Evolutionary conservation across 148 eudicot genomes (phyloP), one percentile per base, ranked within the genome.

Genomic region (Camellia lanceoleosa): DNA sequence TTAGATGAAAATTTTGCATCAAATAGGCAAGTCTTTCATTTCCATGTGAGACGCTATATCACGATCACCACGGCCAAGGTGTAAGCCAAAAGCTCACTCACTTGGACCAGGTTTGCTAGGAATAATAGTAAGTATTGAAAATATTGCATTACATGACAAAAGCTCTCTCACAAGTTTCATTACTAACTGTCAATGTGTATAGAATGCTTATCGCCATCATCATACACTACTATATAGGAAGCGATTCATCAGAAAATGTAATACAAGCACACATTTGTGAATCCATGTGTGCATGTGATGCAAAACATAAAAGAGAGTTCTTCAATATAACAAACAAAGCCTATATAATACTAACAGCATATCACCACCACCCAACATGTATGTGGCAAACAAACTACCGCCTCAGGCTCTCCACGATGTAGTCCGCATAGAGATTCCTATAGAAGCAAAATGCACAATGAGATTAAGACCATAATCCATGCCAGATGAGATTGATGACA

Each of bases 341-440:
- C 3, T 65, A 54, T 30, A 54, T 78, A 41, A 13, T n/a, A 65
- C 6, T 46, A 67, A 11, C 46, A 7, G 7, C 46, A 16, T 46
- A 67, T 16, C 46, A 7, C 4, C 46, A 16, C 65, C 20, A 18
- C 23, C 23, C 11, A 15, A 18, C 3, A 18, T 16, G 72, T 41
- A 44, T 19, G 68, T 41, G 44, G 55, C 23, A 73, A 10, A 63
- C 58, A 73, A 64, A 47, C 83, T 85, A 89, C 75, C 79, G 83
- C 85, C 89, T 87, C 84, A 89, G 73, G 77, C 85, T 89, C 84
- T 89, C 91, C 79, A 87, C 88, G 10, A 87, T 79, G 79, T 87
- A 85, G 70, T 85, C 82, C 1, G 90, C 90, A 23, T 89, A 89
- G 81, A 89, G 84, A 58, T 78, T 8, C 84, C 84, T 82, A 19